Evolutionary conservation across 169 alveolate species (phyloP).

Genomic region (Plasmodium vivax): DNA sequence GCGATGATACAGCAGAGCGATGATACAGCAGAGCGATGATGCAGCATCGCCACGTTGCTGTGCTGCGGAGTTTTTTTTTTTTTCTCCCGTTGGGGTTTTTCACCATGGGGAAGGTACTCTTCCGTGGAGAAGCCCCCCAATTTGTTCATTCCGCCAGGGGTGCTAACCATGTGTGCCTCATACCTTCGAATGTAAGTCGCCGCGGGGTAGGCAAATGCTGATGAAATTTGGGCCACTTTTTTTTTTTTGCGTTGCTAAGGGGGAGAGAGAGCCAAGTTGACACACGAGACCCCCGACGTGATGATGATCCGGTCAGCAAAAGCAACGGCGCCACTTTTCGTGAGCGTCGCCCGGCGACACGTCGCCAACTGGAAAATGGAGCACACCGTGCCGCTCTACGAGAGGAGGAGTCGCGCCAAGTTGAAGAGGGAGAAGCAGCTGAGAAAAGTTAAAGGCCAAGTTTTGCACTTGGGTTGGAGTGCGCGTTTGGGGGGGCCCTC

Average conservation of each 20-base stretch:
- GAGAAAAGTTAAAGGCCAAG: conserved; percentile 10
- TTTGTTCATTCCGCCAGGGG: neutral
- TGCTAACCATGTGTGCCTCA: neutral
- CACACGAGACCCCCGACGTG: neutral
- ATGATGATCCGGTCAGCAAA: neutral
- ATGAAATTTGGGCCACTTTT: neutral
- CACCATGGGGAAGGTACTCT: neutral
- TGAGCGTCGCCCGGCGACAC: neutral
- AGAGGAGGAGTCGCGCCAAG: conserved; percentile 60
- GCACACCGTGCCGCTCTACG: conserved; percentile 51
- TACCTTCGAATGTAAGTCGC: neutral
- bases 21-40: neutral
- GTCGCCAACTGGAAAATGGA: neutral
- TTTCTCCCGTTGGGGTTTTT: neutral
- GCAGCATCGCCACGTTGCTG: neutral
- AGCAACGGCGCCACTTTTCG: neutral
- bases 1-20: too few species aligned
- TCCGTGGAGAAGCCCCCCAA: neutral
- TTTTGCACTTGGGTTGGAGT: conserved; percentile 12
- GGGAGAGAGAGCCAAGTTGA: neutral
- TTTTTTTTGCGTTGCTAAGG: neutral
- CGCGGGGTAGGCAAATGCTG: neutral
- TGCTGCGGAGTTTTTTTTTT: neutral
- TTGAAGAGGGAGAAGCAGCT: conserved; percentile 28
- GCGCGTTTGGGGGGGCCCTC: neutral